Percentiles rank a stretch among this genome's conserved stretches.
phyloP scores from a whole-genome alignment of 139 green algal species.

The Ulvella scutata region DNA sequence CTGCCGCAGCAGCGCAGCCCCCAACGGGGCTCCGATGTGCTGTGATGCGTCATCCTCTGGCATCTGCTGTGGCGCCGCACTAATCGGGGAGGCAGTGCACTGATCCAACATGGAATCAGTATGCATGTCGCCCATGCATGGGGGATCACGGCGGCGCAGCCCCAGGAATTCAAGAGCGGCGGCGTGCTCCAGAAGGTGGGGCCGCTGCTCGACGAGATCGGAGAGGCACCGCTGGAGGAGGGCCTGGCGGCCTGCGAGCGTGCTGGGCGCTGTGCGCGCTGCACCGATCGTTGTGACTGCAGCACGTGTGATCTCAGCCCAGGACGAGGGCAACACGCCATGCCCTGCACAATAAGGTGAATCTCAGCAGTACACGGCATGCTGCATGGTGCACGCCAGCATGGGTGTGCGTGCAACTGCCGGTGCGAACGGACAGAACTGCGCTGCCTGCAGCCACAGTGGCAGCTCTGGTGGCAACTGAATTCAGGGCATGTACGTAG shows the following conservation, averaged over 20 bases:
- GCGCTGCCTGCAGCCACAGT: no score
- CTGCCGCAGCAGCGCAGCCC: background rate
- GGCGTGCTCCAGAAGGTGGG: background rate
- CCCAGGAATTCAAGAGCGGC: background rate
- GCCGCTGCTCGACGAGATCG: background rate
- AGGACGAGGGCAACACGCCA: background rate
- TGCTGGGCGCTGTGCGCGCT: background rate
- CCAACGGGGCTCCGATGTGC: background rate
- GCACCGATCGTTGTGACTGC: background rate
- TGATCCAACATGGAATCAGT: background rate
- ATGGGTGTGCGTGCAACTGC: no score
- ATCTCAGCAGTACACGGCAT: no score
- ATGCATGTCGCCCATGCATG: no score
- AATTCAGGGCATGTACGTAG: no score
- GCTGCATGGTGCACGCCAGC: no score
- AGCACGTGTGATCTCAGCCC: background rate
- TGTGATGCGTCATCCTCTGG: no score
- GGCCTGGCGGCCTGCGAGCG: background rate
- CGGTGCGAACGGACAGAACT: no score
- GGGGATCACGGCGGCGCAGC: background rate
- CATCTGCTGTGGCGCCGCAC: background rate
- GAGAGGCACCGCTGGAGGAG: background rate
- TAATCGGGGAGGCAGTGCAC: background rate
- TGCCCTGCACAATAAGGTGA: no score
- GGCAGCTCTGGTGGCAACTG: no score